Evolutionary conservation across 345 rosid species (phyloP), one percentile per base, ranked within the genome.

Genomic region (Heritiera littoralis): DNA sequence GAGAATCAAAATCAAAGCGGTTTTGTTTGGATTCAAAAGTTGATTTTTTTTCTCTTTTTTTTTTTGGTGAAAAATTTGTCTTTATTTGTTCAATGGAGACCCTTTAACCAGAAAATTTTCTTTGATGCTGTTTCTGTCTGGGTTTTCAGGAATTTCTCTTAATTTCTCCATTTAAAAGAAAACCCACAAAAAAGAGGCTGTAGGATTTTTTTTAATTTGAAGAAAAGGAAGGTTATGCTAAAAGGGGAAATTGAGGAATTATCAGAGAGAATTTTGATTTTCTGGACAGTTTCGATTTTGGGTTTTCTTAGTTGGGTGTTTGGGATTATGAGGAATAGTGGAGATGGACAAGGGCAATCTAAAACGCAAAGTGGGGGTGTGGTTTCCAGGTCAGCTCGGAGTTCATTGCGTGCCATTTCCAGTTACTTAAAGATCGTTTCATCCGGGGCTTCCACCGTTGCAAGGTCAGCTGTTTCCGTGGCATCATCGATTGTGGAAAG

Each of bases 401-500:
- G 88, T 80, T 92, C 98, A 15, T 91, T 92, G 77, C 93, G 98
- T 23, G 87, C 93, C 38, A 77, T 95, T 65, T 92, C 98, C 12
- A 89, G 94, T 84, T 95, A 89, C 82, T 68, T 90, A 81, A 86
- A 84, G 82, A 90, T 92, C 38, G 89, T 95, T 78, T 93, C 99
- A 1, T 91, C 98, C 0, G 99, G 99, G 63, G 97, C 99, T 13
- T 93, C 99, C 32, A 90, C 93, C 0, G 96, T 92, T 28, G 97
- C 97, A 7, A 85, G 90, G 87, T 90, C 99, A 17, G 99, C 99
- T 28, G 94, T 85, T 0, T 91, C 94, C 0, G 92, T 84, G 43
- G 97, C 98, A 1, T 92, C 94, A 11, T 88, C 98, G 12, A 88
- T 92, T 78, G 96, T 90, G 69, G 93, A 92, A 68, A 88, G 85